Evolutionary conservation across 108 stramenopile genomes (phyloP).

Genomic region (Pseudonitzschia pungens): DNA sequence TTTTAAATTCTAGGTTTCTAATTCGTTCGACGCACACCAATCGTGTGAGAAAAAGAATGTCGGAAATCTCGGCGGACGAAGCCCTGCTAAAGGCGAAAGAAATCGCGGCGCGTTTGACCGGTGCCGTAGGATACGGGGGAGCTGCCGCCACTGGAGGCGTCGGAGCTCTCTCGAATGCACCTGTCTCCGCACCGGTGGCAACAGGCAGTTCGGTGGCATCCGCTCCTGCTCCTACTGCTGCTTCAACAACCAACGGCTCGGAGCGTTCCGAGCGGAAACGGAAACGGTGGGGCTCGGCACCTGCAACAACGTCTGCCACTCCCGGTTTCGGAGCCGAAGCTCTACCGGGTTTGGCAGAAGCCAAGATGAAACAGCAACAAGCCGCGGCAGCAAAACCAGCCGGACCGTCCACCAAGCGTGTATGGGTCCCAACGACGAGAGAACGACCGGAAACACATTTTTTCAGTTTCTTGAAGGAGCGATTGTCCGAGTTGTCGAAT

Average conservation of each 20-base stretch:
- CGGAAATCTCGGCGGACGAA: slow-evolving; percentile 55
- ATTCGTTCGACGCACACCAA: no score
- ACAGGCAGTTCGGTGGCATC: slow-evolving; percentile 15
- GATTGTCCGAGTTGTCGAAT: slow-evolving; percentile 17
- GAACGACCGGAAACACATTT: slow-evolving; percentile 42
- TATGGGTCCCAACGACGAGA: slow-evolving; percentile 47
- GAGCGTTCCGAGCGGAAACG: slow-evolving; percentile 35
- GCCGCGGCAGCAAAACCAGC: slow-evolving; percentile 2
- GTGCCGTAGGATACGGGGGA: slow-evolving; percentile 23
- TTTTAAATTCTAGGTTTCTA: no score
- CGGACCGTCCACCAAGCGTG: slow-evolving; percentile 27
- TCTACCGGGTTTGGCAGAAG: slow-evolving; percentile 38
- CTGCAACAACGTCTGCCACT: slow-evolving; percentile 8
- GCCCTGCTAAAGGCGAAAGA: slow-evolving; percentile 79
- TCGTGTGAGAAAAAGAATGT: not conserved
- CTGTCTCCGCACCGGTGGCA: slow-evolving; percentile 8
- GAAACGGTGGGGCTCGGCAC: slow-evolving; percentile 44
- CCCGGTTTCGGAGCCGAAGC: slow-evolving; percentile 19
- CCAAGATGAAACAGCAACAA: slow-evolving; percentile 22
- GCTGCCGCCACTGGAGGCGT: slow-evolving; percentile 8
- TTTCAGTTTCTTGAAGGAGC: slow-evolving; percentile 26
- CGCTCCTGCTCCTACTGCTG: slow-evolving; percentile 17
- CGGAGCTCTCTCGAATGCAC: slow-evolving; percentile 4
- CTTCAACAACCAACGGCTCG: not conserved
- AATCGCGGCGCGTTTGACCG: slow-evolving; percentile 75